Evolutionary conservation across 2,329 filamentous ascomycete genomes (phyloP), one percentile per base, ranked within the genome.

Genomic region (Aspergillus luchuensis): DNA sequence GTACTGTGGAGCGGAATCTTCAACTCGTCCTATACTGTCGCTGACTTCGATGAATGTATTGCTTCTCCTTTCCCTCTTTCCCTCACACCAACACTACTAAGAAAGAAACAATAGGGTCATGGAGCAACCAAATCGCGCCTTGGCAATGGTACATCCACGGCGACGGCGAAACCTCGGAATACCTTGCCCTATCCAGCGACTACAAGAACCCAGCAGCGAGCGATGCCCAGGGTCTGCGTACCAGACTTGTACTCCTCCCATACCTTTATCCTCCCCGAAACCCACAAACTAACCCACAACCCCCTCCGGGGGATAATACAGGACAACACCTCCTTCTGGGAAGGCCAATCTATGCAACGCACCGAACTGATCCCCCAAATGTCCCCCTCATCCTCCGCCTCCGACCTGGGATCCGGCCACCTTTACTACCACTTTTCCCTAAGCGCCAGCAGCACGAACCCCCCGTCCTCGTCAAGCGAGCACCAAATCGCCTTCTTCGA

Each of bases 111-210:
- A 2, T 57, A 79, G 77, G 87, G 87, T 87, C 84, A 4, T 91
- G 85, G 84, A 81, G 81, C n/a, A 89, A 86, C 73, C 84, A 88
- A 75, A 85, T 89, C 68, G 87, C 87, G 1, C 83, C 86, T 0
- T 91, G 89, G 76, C 89, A 91, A 74, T 91, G 89, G 80, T 91
- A 91, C 78, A 91, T 91, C 72, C 89, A 91, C 78, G 89, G 89
- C 38, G 77, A 79, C 5, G 82, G 80, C 8, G 55, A 77, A 0
- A 73, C 71, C 0, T 17, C 55, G 0, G 77, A 84, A 67, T 90
- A 91, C 74, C 81, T 90, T 66, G 86, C 85, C 67, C 79, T 90
- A 1, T 84, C 82, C 2, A 74, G 85, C 0, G 74, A 76, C 60
- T 87, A 81, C 81, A 89, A 88, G 78, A 90, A 90, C 75, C 85